Conservation (phyloP, 306 rosid genomes). For the Trichosanthes truncata region DNA sequence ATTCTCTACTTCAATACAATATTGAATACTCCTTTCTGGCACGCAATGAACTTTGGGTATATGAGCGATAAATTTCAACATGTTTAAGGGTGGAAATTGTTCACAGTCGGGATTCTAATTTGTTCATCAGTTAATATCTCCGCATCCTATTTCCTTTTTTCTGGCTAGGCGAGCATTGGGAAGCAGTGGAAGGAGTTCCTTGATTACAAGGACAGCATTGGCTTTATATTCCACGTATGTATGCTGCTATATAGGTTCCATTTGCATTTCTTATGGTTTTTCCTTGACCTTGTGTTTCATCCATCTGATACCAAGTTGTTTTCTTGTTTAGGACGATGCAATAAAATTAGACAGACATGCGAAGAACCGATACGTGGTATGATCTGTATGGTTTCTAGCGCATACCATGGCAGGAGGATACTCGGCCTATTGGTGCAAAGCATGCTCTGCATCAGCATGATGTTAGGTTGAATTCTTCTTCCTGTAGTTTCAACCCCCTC, state of each 20-base stretch:
- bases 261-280: neutral
- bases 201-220: conserved; percentile 57
- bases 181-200: conserved; percentile 93
- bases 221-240: conserved; percentile 84
- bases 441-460: conserved; percentile 3
- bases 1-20: neutral
- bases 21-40: neutral
- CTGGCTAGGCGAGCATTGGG: conserved; percentile 70
- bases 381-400: conserved; percentile 24
- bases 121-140: neutral
- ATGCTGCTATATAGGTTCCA: neutral
- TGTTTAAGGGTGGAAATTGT: neutral
- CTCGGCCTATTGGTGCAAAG: neutral
- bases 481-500: neutral
- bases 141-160: neutral
- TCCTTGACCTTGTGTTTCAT: neutral
- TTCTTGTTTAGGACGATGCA: conserved; percentile 66
- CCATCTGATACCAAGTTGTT: neutral
- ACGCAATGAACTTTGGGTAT: neutral
- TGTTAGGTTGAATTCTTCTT: neutral
- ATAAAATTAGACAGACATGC: conserved; percentile 38
- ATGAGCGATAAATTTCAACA: neutral
- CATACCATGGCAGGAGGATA: neutral
- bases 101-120: neutral
- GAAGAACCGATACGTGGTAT: conserved; percentile 40